Evolutionary conservation across 2,329 filamentous ascomycete species (phyloP).

Genomic region (Aureobasidium namibiae): DNA sequence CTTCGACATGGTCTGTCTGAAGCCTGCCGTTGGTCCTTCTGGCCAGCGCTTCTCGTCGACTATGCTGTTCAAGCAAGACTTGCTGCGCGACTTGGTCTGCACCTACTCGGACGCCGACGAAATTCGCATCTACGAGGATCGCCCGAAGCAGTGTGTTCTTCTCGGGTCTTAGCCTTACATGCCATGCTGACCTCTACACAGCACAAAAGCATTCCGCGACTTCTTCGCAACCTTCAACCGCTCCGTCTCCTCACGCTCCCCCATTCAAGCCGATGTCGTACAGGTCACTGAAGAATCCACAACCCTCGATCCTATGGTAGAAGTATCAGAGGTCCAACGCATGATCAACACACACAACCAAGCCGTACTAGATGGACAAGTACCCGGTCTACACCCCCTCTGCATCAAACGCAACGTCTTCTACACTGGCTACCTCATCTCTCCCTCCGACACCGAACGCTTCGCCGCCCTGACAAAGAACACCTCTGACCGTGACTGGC

Average conservation of each 20-base stretch:
- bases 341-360: constrained; percentile 84
- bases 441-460: constrained; percentile 59
- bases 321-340: constrained; percentile 77
- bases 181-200: background rate
- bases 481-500: constrained; percentile 49
- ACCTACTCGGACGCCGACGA: constrained; percentile 81
- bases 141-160: constrained; percentile 41
- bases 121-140: constrained; percentile 61
- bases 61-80: constrained; percentile 85
- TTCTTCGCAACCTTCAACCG: constrained; percentile 76
- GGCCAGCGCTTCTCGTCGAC: constrained; percentile 73
- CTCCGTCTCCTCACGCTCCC: constrained; percentile 41
- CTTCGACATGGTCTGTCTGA: constrained; percentile 83
- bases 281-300: constrained; percentile 72
- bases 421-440: constrained; percentile 86
- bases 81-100: constrained; percentile 71
- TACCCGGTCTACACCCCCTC: constrained; percentile 44
- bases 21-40: constrained; percentile 73
- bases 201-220: constrained; percentile 70
- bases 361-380: constrained; percentile 40
- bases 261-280: constrained; percentile 71
- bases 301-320: constrained; percentile 66
- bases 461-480: constrained; percentile 64
- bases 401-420: constrained; percentile 67
- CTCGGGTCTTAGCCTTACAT: background rate